phyloP scores from a whole-genome alignment of 169 alveolate species.

The Eimeria praecox region DNA sequence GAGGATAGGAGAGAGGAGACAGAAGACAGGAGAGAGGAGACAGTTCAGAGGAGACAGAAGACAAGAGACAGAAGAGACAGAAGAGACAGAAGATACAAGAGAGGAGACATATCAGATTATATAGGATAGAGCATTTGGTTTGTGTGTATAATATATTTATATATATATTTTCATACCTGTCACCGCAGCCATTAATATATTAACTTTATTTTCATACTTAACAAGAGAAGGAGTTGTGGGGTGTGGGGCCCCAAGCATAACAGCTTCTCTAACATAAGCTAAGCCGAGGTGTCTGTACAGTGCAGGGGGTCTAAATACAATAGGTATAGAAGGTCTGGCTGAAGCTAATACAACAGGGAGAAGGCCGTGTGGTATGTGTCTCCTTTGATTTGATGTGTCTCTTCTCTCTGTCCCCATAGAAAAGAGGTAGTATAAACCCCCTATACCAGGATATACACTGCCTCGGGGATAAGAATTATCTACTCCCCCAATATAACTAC shows the following conservation, averaged over 20 bases:
- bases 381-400: not conserved
- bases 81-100: not conserved
- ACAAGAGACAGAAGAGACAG: not conserved
- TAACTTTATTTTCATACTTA: not conserved
- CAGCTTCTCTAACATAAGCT: not conserved
- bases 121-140: too few relatives aligned
- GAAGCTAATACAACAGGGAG: slow-evolving; percentile 45
- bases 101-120: too few relatives aligned
- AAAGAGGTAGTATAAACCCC: slow-evolving; percentile 7
- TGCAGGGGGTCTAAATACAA: slow-evolving; percentile 13
- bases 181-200: not conserved
- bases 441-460: slow-evolving; percentile 55
- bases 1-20: not conserved
- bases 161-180: not conserved
- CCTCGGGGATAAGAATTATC: slow-evolving; percentile 29
- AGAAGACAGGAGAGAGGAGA: not conserved
- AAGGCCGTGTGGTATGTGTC: not conserved
- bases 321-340: not conserved
- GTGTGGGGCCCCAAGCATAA: not conserved
- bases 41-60: not conserved
- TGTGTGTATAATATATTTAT: too few relatives aligned
- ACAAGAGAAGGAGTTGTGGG: not conserved
- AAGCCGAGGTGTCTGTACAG: slow-evolving; percentile 1
- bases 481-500: slow-evolving; percentile 32
- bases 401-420: slow-evolving; percentile 11